Base-by-base conservation (phyloP, 2,329 filamentous ascomycete species). In the Tothia fuscella region DNA sequence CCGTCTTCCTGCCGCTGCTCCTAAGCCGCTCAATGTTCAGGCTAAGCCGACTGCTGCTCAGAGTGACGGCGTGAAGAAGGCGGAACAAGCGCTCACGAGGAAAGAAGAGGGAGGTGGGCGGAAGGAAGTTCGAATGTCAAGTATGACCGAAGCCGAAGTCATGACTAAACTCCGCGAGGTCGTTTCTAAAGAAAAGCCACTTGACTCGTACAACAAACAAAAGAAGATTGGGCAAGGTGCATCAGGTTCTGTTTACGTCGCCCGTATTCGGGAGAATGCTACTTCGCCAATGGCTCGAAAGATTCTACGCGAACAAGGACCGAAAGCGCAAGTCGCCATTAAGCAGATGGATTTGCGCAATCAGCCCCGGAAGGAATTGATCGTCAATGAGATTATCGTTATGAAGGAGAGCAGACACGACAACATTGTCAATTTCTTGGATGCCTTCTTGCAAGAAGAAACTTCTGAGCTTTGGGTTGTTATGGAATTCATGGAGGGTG, bases 401-500 rank as follows among this genome's bases (percentile, higher is more conserved):
- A 98, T 98, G 91, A 95, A 96, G 68, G 91, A 98, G 66, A 94
- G 86, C 69, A 84, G 88, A 59, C 91, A 98, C 62, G 80, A 82
- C 47, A 98, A 98, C 63, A 98, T 98, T 68, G 91, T 98, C 63
- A 98, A 98, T 65, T 98, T 94, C 66, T 68, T 98, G 25, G 91
- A 98, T 53, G 88, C 89, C 3, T 98, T 96, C 70, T 67, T 98
- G 56, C 84, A 91, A 55, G 93, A 95, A 61, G 89, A 91, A 61
- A 87, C 84, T 54, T 76, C 83, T 42, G 91, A 98, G 61, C 74
- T 98, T n/a, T 98, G 91, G 91, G 87, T 98, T 9, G 89, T 98
- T 40, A 94, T 98, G 91, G 91, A 98, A 66, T 98, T 88, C 56
- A 98, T 98, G 91, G 91, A 98, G 65, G 91, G 91, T 53, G 91